These are phyloP conservation scores for Kwoniella heveanensis DNA, from an alignment of 768 basidiomycete genomes.

Conservation along the genomic window DNA sequence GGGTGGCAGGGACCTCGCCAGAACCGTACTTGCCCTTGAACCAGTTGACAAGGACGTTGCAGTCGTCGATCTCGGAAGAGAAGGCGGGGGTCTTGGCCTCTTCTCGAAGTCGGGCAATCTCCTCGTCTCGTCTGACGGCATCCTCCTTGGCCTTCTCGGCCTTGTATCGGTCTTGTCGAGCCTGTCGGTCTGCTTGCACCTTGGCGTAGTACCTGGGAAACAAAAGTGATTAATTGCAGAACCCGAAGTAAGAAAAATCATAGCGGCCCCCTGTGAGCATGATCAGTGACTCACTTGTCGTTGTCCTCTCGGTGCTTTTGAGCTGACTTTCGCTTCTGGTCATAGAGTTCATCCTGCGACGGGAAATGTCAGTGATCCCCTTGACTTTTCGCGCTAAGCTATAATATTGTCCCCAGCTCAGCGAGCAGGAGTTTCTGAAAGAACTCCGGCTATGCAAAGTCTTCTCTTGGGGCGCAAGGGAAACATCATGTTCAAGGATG, in stretches of 20 bases:
- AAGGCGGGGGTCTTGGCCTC: slow-evolving; percentile 88
- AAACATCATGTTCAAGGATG: too few relatives aligned
- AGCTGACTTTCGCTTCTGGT: slow-evolving; percentile 73
- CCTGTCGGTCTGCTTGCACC: slow-evolving; percentile 62
- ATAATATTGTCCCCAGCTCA: too few relatives aligned
- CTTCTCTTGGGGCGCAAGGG: too few relatives aligned
- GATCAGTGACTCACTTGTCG: slow-evolving; percentile 63
- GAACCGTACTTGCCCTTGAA: slow-evolving; percentile 54
- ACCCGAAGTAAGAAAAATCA: not conserved
- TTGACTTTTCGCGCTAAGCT: too few relatives aligned
- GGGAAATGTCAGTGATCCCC: slow-evolving; percentile 48
- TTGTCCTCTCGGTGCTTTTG: slow-evolving; percentile 76
- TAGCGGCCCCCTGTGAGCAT: not conserved
- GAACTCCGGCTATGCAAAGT: too few relatives aligned
- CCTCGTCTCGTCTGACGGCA: slow-evolving; percentile 74
- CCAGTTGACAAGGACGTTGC: slow-evolving; percentile 59
- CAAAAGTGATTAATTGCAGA: not conserved
- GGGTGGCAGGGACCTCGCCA: slow-evolving; percentile 47
- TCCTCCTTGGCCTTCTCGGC: slow-evolving; percentile 74
- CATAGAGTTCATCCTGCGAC: slow-evolving; percentile 67
- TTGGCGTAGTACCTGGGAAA: slow-evolving; percentile 49
- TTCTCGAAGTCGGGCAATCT: slow-evolving; percentile 78
- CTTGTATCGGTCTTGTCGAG: slow-evolving; percentile 81
- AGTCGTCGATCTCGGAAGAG: slow-evolving; percentile 92
- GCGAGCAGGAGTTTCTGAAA: too few relatives aligned